Percentiles rank a stretch among this genome's conserved stretches.
These are phyloP conservation scores for Parastagonospora nodorum DNA, from an alignment of 2,329 filamentous ascomycete genomes.

Conservation along the genomic window DNA sequence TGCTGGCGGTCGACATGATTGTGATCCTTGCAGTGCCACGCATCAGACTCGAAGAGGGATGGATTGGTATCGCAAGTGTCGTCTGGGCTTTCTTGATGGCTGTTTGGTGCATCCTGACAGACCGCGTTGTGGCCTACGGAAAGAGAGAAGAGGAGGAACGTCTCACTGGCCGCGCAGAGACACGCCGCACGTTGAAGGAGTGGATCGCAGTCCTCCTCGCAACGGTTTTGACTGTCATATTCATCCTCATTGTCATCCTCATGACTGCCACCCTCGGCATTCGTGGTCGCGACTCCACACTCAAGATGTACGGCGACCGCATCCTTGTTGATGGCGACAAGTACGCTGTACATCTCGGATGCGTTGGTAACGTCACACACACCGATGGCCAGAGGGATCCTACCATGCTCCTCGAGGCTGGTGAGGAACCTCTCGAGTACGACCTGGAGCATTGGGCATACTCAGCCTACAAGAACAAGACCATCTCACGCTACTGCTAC, in stretches of 20 bases:
- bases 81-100: slow-evolving; percentile 82
- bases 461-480: slow-evolving; percentile 75
- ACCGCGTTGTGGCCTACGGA: slow-evolving; percentile 85
- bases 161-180: slow-evolving; percentile 86
- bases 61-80: slow-evolving; percentile 86
- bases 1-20: slow-evolving; percentile 76
- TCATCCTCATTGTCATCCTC: slow-evolving; percentile 71
- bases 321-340: slow-evolving; percentile 83
- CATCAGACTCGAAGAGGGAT: slow-evolving; percentile 82
- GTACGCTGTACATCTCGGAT: slow-evolving; percentile 86
- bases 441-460: slow-evolving; percentile 81
- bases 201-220: slow-evolving; percentile 82
- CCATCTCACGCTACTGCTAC: slow-evolving; percentile 90
- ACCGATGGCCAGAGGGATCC: slow-evolving; percentile 63
- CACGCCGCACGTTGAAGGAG: slow-evolving; percentile 77
- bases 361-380: slow-evolving; percentile 71
- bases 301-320: slow-evolving; percentile 73
- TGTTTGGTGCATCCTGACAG: slow-evolving; percentile 77
- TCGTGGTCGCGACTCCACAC: slow-evolving; percentile 76
- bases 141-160: slow-evolving; percentile 92
- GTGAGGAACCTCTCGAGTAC: slow-evolving; percentile 77
- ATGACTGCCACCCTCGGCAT: slow-evolving; percentile 81
- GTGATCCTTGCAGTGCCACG: slow-evolving; percentile 76
- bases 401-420: slow-evolving; percentile 85
- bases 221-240: slow-evolving; percentile 71